A percentile compares a stretch with the other conserved stretches of the same genome.
Conservation (phyloP, 805 yeast genomes). For the Sugiyamaella boreocaroliniensis region DNA sequence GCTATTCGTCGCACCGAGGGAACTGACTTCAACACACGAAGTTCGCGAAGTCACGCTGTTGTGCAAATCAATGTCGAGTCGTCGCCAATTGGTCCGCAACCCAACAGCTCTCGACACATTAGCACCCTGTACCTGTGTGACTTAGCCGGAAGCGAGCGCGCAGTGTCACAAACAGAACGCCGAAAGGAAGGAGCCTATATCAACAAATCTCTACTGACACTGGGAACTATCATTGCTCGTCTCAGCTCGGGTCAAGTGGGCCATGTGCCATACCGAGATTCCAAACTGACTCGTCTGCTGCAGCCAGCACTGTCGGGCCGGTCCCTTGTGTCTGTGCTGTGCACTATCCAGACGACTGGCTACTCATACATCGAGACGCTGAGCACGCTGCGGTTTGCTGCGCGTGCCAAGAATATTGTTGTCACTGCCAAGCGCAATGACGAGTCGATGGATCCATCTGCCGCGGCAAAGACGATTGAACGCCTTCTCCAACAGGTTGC, state of each 20-base stretch:
- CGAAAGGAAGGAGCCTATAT: constrained; percentile 91
- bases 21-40: constrained; percentile 81
- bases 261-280: constrained; percentile 90
- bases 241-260: constrained; percentile 45
- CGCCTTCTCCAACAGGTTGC: constrained; percentile 56
- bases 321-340: constrained; percentile 74
- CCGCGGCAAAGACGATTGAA: constrained; percentile 39
- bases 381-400: constrained; percentile 85
- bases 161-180: constrained; percentile 65
- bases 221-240: constrained; percentile 87
- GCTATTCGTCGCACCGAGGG: constrained; percentile 70
- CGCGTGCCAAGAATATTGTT: constrained; percentile 81
- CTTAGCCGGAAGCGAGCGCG: constrained; percentile 94
- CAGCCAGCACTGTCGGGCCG: constrained; percentile 91
- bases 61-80: constrained; percentile 55
- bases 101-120: constrained; percentile 18
- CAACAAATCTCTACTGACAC: constrained; percentile 81
- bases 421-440: constrained; percentile 51
- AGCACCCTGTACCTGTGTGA: constrained; percentile 83
- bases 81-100: constrained; percentile 36
- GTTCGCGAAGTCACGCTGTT: constrained; percentile 89
- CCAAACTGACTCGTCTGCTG: constrained; percentile 78
- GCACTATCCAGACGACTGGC: constrained; percentile 71
- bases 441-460: constrained; percentile 23
- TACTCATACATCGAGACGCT: constrained; percentile 64